Evolutionary conservation across 768 basidiomycete species (phyloP), one percentile per base, ranked within the genome.

Genomic region (Suillus plorans): DNA sequence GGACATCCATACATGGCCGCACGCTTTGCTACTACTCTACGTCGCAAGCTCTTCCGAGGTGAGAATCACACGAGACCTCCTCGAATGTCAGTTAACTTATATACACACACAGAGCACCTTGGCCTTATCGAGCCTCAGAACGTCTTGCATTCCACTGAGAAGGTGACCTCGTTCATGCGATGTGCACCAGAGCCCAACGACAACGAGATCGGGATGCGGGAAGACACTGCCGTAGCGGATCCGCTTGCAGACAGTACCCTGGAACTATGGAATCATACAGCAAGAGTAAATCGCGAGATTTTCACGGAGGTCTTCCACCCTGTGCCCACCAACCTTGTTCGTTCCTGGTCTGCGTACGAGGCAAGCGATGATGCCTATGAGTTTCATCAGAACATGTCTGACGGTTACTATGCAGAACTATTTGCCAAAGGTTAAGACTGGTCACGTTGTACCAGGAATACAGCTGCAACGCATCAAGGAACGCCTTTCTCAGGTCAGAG

Each of bases 241-340:
- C 90, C 95, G 10, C 78, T 98, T 31, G 76, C 85, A 3, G 85
- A 88, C n/a, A 74, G 78, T 50, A 87, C 87, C 22, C 69, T 85
- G 7, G 65, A 79, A 9, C 77, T 95, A 7, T 89, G 89, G 88
- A 83, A 80, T 47, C 80, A 79, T 42, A 95, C 91, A 0, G 95
- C 94, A 20, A 81, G 83, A 65, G 84, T 78, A 78, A 98, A 98
- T 74, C 82, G 93, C 62, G 90, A 92, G 73, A 83, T 95, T 63
- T 97, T 94, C 69, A 89, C 90, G 5, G 92, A 94, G 77, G 70
- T 95, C 37, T 97, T 97, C 82, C 83, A 88, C 47, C 89, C 91
- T n/a, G 86, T 94, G 18, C 94, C 95, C 4, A 90, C 88, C 14
- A 94, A 97, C 77, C 76, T 90, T 34, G 90, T 96, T 59, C 83